Evolutionary conservation across 2,329 filamentous ascomycete genomes (phyloP), one percentile per base, ranked within the genome.

Genomic region (Cylindrodendrum hubeiense): DNA sequence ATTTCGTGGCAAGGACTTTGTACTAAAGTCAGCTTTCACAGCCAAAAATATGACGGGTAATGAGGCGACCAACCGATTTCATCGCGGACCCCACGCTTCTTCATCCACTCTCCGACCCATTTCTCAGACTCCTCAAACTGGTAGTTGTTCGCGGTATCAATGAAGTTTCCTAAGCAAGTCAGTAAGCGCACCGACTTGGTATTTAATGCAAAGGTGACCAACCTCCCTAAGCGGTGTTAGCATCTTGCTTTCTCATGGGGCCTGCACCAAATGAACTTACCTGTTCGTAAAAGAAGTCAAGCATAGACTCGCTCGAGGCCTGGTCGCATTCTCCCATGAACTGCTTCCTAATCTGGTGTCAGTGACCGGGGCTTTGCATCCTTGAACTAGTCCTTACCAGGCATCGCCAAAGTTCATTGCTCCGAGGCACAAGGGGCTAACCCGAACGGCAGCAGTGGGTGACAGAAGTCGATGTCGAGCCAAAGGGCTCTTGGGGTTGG

Each of bases 41-140:
- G 30, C 13, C 7, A 34, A 24, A 26, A 39, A 22, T n/a, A 30
- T 15, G 5, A 3, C 13, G 3, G 22, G 33, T 33, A 10, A 10
- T 54, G n/a, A 28, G 5, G 12, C 19, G 13, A 75, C 82, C 65
- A 71, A 86, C 85, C 82, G 78, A 93, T 87, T 74, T 91, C 82
- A 69, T 92, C 90, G 24, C 91, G 86, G 64, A 87, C 87, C n/a
- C 85, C 83, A 10, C 89, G 85, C 66, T 85, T 84, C 71, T 84
- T 82, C 88, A 92, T 90, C 90, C 91, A 93, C 70, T 91, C 89
- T 37, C 91, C 91, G 61, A 93, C 81, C 87, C 90, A 91, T 56
- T 73, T 77, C 77, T 93, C 91, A 1, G 87, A 87, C 76, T 92
- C 84, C 65, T 82, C 83, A 59, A 83, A 79, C 70, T 91, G 90